Conservation (phyloP, 352 stramenopile genomes). For the Thalassiosira hispida region DNA sequence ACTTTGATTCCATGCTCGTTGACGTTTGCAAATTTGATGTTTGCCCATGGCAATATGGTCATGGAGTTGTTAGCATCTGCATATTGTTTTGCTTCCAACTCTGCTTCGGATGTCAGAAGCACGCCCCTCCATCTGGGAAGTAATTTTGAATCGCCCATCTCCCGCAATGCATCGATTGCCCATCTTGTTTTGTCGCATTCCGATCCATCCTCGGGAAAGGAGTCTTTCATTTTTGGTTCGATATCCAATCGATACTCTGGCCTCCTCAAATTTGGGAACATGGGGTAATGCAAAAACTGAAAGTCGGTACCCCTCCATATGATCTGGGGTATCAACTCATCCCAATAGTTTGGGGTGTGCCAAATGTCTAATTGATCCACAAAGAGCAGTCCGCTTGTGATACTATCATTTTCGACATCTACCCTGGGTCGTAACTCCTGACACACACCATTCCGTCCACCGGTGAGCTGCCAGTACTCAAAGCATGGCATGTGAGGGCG, state of each 20-base stretch:
- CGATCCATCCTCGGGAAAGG: too few species aligned
- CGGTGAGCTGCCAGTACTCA: neutral
- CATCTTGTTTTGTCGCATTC: neutral
- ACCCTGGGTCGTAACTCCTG: too few species aligned
- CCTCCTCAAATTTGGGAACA: too few species aligned
- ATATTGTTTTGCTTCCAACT: slow-evolving; percentile 17
- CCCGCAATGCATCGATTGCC: neutral
- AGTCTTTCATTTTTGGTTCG: too few species aligned
- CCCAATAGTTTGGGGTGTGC: too few species aligned
- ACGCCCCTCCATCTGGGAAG: slow-evolving; percentile 32
- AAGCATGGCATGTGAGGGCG: neutral
- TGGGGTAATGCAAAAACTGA: neutral
- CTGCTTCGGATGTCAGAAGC: slow-evolving; percentile 1
- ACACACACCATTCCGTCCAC: too few species aligned
- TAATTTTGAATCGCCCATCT: neutral
- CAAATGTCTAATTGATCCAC: too few species aligned
- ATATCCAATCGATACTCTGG: too few species aligned
- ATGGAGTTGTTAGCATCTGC: too few species aligned
- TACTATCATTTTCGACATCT: too few species aligned
- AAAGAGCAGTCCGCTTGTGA: too few species aligned
- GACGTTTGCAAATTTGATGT: slow-evolving; percentile 37
- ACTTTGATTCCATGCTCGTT: too few species aligned
- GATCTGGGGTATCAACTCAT: neutral
- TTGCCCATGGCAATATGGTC: slow-evolving; percentile 16
- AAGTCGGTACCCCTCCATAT: neutral